Evolutionary conservation across 371 early-diverging fungal species (phyloP), one percentile per base, ranked within the genome.

Genomic region (Mucor lusitanicus): DNA sequence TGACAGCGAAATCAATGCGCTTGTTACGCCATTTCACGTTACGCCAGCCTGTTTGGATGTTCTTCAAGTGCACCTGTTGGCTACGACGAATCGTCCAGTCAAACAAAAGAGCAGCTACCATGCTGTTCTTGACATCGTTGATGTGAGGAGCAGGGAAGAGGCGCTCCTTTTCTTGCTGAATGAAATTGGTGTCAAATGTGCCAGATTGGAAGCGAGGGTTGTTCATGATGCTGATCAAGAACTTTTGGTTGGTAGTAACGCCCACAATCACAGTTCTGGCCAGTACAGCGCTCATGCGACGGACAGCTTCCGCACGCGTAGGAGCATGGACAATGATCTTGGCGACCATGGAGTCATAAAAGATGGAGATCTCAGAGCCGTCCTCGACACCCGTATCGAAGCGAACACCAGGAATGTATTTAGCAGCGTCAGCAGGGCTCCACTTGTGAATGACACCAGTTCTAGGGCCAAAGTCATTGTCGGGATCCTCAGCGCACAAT

Each of bases 241-340:
- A 89, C 59, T 80, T 83, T 67, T 88, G 86, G 66, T 92, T 92
- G 21, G 90, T 90, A 0, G 86, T 81, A 30, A 91, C 66, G 44
- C 92, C 92, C 25, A 90, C 65, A 33, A 87, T 77, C 1, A 85
- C 82, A 5, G 86, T 88, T 56, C 85, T 73, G 21, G 82, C 60
- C 56, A 98, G 79, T 0, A 94, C 95, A 21, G 81, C 66, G 1
- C 80, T 72, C 96, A 96, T 95, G 35, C 81, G 83, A 42, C 84
- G 76, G 17, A 94, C 83, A 19, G 95, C 93, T 74, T 88, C 88
- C 5, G 75, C 80, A 28, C 98, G 88, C 1, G 91, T 94, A 15
- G 86, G 83, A 0, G 93, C 97, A 84, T 92, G 90, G 4, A 94
- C 92, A 69, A 91, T 90, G 37, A 98, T 86, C 84, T 98, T 95